Percentiles rank a stretch among this genome's conserved stretches.
These are phyloP conservation scores for Termitomyces bulborhizus DNA, from an alignment of 768 basidiomycete genomes.

Conservation along the genomic window DNA sequence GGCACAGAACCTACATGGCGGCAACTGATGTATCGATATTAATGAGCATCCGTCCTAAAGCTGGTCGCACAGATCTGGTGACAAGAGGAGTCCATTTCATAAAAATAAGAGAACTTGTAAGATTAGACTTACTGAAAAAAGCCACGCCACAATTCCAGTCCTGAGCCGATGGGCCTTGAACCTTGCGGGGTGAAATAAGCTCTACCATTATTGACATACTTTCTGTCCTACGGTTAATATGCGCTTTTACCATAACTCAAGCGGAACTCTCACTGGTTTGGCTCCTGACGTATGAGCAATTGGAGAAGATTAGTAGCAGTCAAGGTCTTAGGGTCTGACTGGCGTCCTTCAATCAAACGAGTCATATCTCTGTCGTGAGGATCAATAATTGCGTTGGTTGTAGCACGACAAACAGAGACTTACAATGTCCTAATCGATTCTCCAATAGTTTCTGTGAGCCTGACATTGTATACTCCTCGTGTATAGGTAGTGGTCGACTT, in stretches of 20 bases:
- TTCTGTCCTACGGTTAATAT: slow-evolving; percentile 17
- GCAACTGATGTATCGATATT: slow-evolving; percentile 43
- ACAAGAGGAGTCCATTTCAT: background rate
- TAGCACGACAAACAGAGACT: background rate
- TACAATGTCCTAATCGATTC: slow-evolving; percentile 30
- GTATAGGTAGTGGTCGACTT: slow-evolving; percentile 4
- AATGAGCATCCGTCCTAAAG: slow-evolving; percentile 30
- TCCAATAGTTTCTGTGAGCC: slow-evolving; percentile 31
- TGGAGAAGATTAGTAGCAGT: slow-evolving; percentile 42
- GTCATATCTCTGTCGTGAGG: slow-evolving; percentile 20
- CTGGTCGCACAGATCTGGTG: slow-evolving; percentile 35
- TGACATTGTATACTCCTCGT: slow-evolving; percentile 25
- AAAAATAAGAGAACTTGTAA: background rate
- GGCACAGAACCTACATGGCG: slow-evolving; percentile 29
- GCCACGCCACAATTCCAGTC: slow-evolving; percentile 41
- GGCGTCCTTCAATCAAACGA: slow-evolving; percentile 13
- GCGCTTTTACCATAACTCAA: background rate
- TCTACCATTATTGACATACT: slow-evolving; percentile 37
- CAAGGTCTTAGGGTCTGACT: slow-evolving; percentile 18
- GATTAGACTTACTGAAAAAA: slow-evolving; percentile 39
- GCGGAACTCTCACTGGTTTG: slow-evolving; percentile 32
- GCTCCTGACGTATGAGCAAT: slow-evolving; percentile 40
- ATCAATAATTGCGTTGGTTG: background rate
- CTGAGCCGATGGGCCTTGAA: slow-evolving; percentile 12
- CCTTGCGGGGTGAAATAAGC: slow-evolving; percentile 36